Evolutionary conservation across 345 rosid genomes (phyloP).

Genomic region (Bretschneidera sinensis): DNA sequence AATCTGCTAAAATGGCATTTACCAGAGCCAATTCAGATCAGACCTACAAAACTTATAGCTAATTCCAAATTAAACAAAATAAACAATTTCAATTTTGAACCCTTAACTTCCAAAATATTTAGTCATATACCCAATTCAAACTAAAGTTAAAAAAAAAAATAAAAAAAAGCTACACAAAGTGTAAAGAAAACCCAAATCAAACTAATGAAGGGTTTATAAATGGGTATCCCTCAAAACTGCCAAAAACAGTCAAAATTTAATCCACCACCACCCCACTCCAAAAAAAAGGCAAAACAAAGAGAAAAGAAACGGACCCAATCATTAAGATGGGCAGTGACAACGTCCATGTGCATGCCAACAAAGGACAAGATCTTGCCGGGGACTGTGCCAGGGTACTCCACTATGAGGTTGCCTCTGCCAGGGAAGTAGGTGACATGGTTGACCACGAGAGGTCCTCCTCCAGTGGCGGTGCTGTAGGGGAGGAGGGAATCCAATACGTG

Average conservation of each 20-base stretch:
- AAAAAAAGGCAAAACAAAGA: not conserved
- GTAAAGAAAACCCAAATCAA: not conserved
- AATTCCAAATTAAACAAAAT: not conserved
- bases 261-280: not conserved
- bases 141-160: no score
- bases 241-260: not conserved
- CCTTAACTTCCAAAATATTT: not conserved
- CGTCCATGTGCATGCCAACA: slow-evolving; percentile 99
- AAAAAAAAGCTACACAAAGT: not conserved
- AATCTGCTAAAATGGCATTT: no score
- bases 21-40: no score
- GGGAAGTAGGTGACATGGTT: slow-evolving; percentile 68
- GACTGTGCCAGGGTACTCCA: slow-evolving; percentile 91
- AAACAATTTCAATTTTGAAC: not conserved
- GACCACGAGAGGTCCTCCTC: slow-evolving; percentile 80
- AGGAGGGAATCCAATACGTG: slow-evolving; percentile 74
- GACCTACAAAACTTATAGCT: not conserved
- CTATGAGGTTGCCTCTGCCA: slow-evolving; percentile 86
- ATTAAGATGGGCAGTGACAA: slow-evolving; percentile 90
- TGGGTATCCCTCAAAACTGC: not conserved
- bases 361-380: slow-evolving; percentile 87
- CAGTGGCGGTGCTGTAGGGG: slow-evolving; percentile 71
- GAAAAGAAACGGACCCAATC: slow-evolving; percentile 61
- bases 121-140: not conserved
- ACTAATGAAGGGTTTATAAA: not conserved